Conservation (phyloP, 2,329 filamentous ascomycete genomes). For the Stromatinia cepivora region DNA sequence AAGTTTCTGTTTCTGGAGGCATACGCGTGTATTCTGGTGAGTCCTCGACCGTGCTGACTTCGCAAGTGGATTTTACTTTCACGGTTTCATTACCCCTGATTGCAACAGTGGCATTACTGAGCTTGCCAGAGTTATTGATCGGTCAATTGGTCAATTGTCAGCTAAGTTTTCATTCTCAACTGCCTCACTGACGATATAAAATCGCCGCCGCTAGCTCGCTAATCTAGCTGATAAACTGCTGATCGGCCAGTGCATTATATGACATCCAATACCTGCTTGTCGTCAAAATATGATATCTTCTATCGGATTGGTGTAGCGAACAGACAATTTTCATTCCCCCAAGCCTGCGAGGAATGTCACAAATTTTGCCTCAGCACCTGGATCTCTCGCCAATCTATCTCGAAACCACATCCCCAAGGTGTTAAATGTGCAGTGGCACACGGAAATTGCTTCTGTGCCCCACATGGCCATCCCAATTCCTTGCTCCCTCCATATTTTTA, state of each 20-base stretch:
- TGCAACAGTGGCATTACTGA: background rate
- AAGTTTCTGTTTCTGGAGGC: background rate
- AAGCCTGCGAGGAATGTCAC: conserved; percentile 6
- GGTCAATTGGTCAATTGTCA: background rate
- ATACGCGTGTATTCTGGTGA: background rate
- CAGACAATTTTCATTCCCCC: background rate
- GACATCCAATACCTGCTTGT: background rate
- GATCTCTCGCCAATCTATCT: background rate
- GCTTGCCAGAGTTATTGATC: conserved; percentile 1
- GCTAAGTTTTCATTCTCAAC: background rate
- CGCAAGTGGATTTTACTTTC: background rate
- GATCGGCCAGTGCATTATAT: background rate
- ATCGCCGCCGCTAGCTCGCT: no score
- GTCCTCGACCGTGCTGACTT: background rate
- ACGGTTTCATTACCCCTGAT: background rate
- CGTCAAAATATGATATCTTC: background rate
- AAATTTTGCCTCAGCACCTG: conserved; percentile 5
- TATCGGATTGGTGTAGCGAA: no score
- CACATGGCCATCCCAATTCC: conserved; percentile 9
- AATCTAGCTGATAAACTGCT: no score
- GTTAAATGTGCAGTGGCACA: conserved; percentile 12
- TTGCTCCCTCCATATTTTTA: conserved; percentile 1
- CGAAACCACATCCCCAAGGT: conserved; percentile 4
- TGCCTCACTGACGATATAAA: background rate
- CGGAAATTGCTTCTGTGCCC: conserved; percentile 5